Conservation (phyloP, 2,329 filamentous ascomycete genomes). For the Apiospora saccharicola region DNA sequence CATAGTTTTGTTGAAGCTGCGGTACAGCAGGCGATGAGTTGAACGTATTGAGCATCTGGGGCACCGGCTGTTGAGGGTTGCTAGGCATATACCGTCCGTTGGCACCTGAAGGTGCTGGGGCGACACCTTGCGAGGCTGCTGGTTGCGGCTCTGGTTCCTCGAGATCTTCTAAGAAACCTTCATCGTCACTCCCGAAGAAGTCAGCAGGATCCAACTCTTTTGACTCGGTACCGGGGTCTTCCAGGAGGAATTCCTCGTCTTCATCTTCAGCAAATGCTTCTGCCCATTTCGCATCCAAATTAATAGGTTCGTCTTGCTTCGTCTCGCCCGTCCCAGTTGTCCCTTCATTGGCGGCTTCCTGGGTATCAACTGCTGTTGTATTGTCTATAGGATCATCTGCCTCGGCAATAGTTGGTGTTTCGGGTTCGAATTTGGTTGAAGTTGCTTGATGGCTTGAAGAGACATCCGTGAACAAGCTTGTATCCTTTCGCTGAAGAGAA, state of each 20-base stretch:
- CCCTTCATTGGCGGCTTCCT: conserved; percentile 25
- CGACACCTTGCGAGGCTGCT: conserved; percentile 32
- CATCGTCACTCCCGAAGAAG: conserved; percentile 83
- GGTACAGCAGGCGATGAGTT: conserved; percentile 51
- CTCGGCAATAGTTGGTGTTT: conserved; percentile 36
- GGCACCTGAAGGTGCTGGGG: conserved; percentile 34
- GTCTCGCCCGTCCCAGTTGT: conserved; percentile 34
- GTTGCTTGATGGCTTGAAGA: conserved; percentile 26
- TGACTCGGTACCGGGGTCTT: conserved; percentile 56
- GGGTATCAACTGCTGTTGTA: conserved; percentile 24
- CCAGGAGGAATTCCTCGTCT: conserved; percentile 67
- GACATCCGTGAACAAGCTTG: conserved; percentile 67
- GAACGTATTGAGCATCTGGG: conserved; percentile 51
- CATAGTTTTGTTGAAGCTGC: conserved; percentile 37
- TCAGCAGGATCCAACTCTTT: conserved; percentile 66
- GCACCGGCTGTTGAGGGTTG: conserved; percentile 35
- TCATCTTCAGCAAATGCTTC: conserved; percentile 82
- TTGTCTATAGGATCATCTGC: conserved; percentile 17
- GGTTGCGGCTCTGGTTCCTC: conserved; percentile 46
- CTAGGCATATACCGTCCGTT: conserved; percentile 47
- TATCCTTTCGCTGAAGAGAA: conserved; percentile 72
- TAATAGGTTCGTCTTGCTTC: conserved; percentile 34
- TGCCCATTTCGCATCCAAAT: conserved; percentile 80
- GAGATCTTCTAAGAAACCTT: conserved; percentile 82
- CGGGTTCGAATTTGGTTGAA: conserved; percentile 32